These are phyloP conservation scores for Magnaporthiopsis incrustans DNA, from an alignment of 2,329 filamentous ascomycete species.

Conservation along the genomic window DNA sequence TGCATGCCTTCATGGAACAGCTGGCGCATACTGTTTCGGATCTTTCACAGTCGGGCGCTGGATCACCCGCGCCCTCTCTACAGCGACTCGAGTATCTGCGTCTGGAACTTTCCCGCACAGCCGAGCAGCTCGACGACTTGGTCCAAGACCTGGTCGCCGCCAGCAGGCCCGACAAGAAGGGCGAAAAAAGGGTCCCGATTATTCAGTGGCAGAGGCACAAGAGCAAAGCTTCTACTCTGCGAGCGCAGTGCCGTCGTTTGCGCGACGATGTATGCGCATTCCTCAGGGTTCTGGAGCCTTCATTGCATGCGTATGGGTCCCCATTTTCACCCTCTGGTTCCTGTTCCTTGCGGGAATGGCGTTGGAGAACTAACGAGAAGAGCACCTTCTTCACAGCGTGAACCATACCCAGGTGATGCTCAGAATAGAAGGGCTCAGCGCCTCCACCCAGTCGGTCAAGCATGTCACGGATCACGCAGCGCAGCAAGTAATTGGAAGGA, in stretches of 20 bases:
- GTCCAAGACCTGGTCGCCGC: not conserved
- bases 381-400: not conserved
- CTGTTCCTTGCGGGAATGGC: not conserved
- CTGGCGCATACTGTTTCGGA: not conserved
- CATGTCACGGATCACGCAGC: not conserved
- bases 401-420: not conserved
- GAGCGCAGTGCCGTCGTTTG: not conserved
- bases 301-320: not conserved
- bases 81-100: not conserved
- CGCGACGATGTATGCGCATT: not conserved
- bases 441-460: not conserved
- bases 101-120: not conserved
- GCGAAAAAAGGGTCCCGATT: not conserved
- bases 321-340: not conserved
- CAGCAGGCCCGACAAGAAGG: not conserved
- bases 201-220: conserved; percentile 2
- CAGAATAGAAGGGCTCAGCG: not conserved
- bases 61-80: not conserved
- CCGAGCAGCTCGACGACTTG: not conserved
- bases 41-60: not conserved
- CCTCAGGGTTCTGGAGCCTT: not conserved
- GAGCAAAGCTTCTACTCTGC: not conserved
- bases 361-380: not conserved
- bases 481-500: not conserved
- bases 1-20: conserved; percentile 1